Evolutionary conservation across 352 stramenopile genomes (phyloP), one percentile per base, ranked within the genome.

Genomic region (Phytopythium vexans): DNA sequence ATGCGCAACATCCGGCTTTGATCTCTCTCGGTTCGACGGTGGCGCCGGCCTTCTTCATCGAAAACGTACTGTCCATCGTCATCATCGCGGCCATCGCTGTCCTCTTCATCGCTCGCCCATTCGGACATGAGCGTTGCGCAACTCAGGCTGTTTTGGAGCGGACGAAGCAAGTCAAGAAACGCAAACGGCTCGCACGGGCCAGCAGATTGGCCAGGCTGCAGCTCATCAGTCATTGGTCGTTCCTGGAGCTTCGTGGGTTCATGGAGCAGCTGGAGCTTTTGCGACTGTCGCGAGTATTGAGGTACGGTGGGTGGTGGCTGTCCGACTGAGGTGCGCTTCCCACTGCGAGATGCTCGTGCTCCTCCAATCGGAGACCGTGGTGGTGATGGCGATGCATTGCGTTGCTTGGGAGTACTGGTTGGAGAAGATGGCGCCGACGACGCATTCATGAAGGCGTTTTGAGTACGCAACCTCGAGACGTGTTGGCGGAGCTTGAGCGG

Each of bases 1-100:
- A 87, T 75, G 16, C 75, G 75, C 5, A 87, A 15, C 52, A 89
- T 77, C n/a, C 66, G 75, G 39, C 75, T 87, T 11, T 54, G 61
- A 1, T 82, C 71, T 8, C 74, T 66, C 49, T 88, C 74, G 16
- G 73, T 70, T 32, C 72, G 70, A 5, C 61, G 67, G 37, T 59
- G 60, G n/a, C 58, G 36, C 35, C 68, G 62, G 33, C 66, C 49
- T 27, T 27, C 21, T 8, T 49, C 16, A 7, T 37, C 14, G 12
- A 15, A 8, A 6, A 53, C 35, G n/a, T 65, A 60, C 10, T 46
- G 14, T 3, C 32, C 44, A 38, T 58, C 52, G 8, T 35, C 53
- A 3, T 47, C 40, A 7, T 27, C 21, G 2, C 21, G 21, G 21
- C 21, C 21, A 27, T 27, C 21, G 3, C 15, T 15, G 16, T 84